Base-by-base conservation (phyloP, 2,329 filamentous ascomycete genomes). In the Verruconis gallopava region DNA sequence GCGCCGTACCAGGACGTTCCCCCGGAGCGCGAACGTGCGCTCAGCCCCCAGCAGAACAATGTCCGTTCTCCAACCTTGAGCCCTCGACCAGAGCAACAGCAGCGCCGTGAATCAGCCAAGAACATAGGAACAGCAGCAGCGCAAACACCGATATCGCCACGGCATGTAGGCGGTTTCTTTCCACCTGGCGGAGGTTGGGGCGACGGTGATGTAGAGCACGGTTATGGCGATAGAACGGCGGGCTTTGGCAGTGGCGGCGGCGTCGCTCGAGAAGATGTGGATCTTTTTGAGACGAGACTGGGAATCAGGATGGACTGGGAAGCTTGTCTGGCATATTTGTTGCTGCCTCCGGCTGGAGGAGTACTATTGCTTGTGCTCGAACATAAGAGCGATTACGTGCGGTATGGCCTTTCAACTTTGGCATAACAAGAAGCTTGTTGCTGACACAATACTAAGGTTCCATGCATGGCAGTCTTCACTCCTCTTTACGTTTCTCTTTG, bases 381-480 rank as follows among this genome's bases (percentile, higher is more conserved):
- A 70, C 77, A 88, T 56, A 91, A 94, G 67, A 95, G 86, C 56
- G 91, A 98, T 64, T 98, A 94, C 61, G 91, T 98, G 44, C 75
- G 91, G 83, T 89, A 63, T 45, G 73, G 46, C 45, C 15, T 44
- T 25, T 5, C 9, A 22, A 9, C 25, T 12, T n/a, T 2, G 13
- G 39, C 11, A 44, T 43, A 9, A 25, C 5, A 11, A 5, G 40
- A 42, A 19, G 32, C 5, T n/a, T n/a, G n/a, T n/a, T n/a, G n/a
- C n/a, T n/a, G n/a, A n/a, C n/a, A n/a, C n/a, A n/a, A n/a, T n/a
- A 22, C 21, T 5, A 12, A 89, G 84, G 48, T 96, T 96, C 52
- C 91, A 98, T 61, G 91, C 91, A 5, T 98, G 91, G 89, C 91
- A 98, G 63, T 84, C 82, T 4, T 79, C 81, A 48, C 68, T 94